Base-by-base conservation (phyloP, 2,329 filamentous ascomycete species). In the Diaporthe eres region DNA sequence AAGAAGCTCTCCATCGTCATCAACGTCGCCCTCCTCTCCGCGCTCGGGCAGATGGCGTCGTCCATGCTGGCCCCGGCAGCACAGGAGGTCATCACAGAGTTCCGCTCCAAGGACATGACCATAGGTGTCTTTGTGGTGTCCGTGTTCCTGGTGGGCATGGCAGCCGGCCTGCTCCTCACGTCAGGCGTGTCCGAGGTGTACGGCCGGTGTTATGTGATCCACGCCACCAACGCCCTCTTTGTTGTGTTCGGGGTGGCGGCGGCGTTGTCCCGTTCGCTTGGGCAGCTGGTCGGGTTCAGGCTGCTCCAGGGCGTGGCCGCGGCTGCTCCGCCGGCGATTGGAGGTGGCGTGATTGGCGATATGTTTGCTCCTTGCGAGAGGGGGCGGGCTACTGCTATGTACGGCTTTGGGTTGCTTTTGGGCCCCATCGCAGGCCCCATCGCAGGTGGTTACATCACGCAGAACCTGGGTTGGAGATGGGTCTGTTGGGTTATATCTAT, bases 301-400 rank as follows among this genome's bases (percentile, higher is more conserved):
- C 17, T 58, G 6, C 55, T 58, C 28, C 55, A 58, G 9, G 55
- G 55, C 0, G 8, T 22, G 28, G 55, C 55, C 17, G 55, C 55
- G 10, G 55, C 55, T 3, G 55, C 55, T 1, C 55, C 55, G 9
- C 55, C 55, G 55, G 55, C 55, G 4, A 58, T 58, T 12, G 55
- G 55, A 22, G 55, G 55, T 22, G 55, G 55, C 19, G 55, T 58
- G 3, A 58, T 58, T 34, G 55, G 55, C 8, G 55, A 58, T 12
- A 58, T 58, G 55, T 58, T 58, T 22, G 55, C n/a, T 4, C 55
- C 55, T 22, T 58, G 55, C 31, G 55, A 58, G 28, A 58, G 55
- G 17, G 55, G 55, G 3, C 55, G 55, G 9, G 55, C 55, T n/a
- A 58, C 55, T 58, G 28, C 55, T n/a, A 19, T 58, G 7, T 58